Percentiles rank a stretch among this genome's conserved stretches.
Conservation (phyloP, 352 stramenopile genomes). For the Phytophthora lateralis region DNA sequence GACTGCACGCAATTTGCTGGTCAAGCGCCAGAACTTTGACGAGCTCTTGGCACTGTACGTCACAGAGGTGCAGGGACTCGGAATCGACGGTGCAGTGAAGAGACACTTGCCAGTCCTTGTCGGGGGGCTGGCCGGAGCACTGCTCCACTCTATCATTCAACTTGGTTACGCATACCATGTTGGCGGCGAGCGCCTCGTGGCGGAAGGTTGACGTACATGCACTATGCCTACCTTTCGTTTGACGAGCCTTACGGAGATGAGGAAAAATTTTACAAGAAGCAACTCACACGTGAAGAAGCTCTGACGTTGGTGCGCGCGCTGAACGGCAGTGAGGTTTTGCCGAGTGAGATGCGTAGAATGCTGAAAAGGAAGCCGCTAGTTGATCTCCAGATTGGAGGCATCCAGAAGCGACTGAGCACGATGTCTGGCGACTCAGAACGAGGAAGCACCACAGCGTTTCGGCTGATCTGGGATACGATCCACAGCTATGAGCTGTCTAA, state of each 20-base stretch:
- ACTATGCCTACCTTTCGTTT: slow-evolving; percentile 44
- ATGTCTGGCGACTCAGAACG: slow-evolving; percentile 35
- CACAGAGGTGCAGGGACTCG: slow-evolving; percentile 30
- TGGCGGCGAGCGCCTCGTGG: slow-evolving; percentile 37
- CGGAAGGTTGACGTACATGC: slow-evolving; percentile 49
- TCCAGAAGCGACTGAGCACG: slow-evolving; percentile 35
- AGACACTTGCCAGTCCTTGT: slow-evolving; percentile 43
- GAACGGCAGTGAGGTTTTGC: slow-evolving; percentile 27
- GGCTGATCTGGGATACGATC: slow-evolving; percentile 32
- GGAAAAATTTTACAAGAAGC: slow-evolving; percentile 29
- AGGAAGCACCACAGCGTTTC: slow-evolving; percentile 33
- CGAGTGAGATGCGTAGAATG: slow-evolving; percentile 31
- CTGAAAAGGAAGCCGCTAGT: slow-evolving; percentile 29
- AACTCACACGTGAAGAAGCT: slow-evolving; percentile 26
- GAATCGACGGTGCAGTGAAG: slow-evolving; percentile 36
- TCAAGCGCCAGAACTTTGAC: slow-evolving; percentile 43
- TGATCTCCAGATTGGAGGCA: slow-evolving; percentile 24
- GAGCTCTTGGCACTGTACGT: slow-evolving; percentile 35
- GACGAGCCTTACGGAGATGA: slow-evolving; percentile 27
- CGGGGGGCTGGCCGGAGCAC: slow-evolving; percentile 40
- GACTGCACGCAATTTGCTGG: slow-evolving; percentile 23
- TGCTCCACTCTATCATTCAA: slow-evolving; percentile 49
- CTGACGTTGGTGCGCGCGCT: slow-evolving; percentile 25
- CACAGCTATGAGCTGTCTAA: slow-evolving; percentile 40
- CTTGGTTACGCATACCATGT: slow-evolving; percentile 47